phyloP scores from a whole-genome alignment of 176 grass and related monocot species.

The Neostapfia colusana region DNA sequence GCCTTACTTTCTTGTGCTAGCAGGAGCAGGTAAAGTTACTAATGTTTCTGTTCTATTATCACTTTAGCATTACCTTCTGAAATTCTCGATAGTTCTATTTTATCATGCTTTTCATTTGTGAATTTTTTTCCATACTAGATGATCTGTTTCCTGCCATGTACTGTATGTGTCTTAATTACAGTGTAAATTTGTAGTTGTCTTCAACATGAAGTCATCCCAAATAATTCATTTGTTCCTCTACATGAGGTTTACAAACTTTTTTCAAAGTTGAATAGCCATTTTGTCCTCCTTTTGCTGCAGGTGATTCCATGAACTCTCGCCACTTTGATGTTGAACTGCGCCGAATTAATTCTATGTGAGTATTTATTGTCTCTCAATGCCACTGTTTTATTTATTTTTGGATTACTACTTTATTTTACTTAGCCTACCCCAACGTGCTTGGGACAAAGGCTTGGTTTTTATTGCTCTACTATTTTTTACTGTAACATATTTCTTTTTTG shows the following conservation, averaged over 20 bases:
- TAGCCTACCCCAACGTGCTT: too few species aligned
- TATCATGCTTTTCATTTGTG: constrained; percentile 18
- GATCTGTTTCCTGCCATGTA: constrained; percentile 6
- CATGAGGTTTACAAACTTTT: neutral
- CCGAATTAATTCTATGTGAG: constrained; percentile 55
- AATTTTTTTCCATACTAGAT: neutral
- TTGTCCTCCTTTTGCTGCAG: constrained; percentile 26
- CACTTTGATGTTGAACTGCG: constrained; percentile 37
- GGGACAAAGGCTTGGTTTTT: too few species aligned
- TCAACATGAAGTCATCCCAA: constrained; percentile 19
- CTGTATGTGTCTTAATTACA: neutral
- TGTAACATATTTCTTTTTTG: neutral
- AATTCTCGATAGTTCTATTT: neutral
- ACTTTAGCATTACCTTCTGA: constrained; percentile 12
- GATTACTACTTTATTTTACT: constrained; percentile 16
- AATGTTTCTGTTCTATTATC: constrained; percentile 20
- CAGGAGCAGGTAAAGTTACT: neutral
- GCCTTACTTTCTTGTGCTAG: neutral
- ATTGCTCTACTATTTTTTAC: constrained; percentile 15
- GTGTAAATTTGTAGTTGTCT: constrained; percentile 5
- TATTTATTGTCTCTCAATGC: constrained; percentile 8
- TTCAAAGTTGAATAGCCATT: constrained; percentile 23
- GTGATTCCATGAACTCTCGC: constrained; percentile 31
- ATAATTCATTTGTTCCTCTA: constrained; percentile 2
- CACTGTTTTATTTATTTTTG: constrained; percentile 10